Conservation (phyloP, 768 basidiomycete genomes). For the Macrolepiota dolichaula region DNA sequence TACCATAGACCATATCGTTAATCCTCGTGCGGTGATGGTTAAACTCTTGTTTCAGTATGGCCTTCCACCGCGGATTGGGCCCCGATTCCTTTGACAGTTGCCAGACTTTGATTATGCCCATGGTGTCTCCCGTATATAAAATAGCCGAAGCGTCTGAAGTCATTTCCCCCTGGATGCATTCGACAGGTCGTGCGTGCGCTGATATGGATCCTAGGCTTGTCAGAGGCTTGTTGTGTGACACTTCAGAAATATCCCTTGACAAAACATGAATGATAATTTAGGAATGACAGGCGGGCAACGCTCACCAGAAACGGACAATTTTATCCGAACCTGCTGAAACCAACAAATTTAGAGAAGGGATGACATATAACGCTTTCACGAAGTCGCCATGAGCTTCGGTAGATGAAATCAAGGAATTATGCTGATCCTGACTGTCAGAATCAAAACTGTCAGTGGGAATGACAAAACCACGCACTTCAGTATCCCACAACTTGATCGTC, state of each 20-base stretch:
- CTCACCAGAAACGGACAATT: constrained; percentile 81
- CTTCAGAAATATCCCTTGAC: constrained; percentile 60
- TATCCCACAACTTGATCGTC: constrained; percentile 89
- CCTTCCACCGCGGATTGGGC: constrained; percentile 43
- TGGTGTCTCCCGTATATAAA: constrained; percentile 86
- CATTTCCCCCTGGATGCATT: constrained; percentile 60
- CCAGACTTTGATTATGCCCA: constrained; percentile 90
- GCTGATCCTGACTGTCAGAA: constrained; percentile 38
- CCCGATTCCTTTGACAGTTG: constrained; percentile 45
- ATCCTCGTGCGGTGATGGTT: constrained; percentile 80
- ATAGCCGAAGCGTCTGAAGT: constrained; percentile 42
- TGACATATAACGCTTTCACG: constrained; percentile 76
- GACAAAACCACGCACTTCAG: constrained; percentile 44
- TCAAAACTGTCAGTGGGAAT: background rate
- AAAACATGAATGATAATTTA: background rate
- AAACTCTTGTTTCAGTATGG: constrained; percentile 51
- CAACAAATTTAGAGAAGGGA: constrained; percentile 63
- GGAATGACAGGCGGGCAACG: constrained; percentile 5
- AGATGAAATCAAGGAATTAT: constrained; percentile 63
- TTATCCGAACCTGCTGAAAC: constrained; percentile 92
- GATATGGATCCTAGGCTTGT: constrained; percentile 66
- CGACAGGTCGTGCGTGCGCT: constrained; percentile 85
- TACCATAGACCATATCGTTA: constrained; percentile 63
- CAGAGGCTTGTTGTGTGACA: constrained; percentile 38
- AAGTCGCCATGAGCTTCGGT: constrained; percentile 86